phyloP scores from a whole-genome alignment of 805 yeast species.

The Starmerella floricola region DNA sequence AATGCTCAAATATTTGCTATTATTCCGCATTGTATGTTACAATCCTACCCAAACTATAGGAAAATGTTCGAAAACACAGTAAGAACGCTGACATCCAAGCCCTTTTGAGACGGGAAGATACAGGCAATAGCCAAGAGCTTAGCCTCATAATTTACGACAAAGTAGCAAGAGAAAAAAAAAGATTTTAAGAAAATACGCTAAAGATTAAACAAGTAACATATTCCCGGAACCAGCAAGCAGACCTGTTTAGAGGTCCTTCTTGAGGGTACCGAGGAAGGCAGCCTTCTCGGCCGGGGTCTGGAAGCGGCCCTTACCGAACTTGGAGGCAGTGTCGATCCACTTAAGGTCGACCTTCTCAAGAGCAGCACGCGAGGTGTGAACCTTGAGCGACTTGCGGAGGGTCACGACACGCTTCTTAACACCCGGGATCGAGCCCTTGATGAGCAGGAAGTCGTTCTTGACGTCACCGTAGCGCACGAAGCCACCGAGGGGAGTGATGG shows the following conservation, averaged over 20 bases:
- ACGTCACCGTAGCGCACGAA: constrained; percentile 98
- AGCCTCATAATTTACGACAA: too few species aligned
- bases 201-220: too few species aligned
- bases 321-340: constrained; percentile 99
- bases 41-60: too few species aligned
- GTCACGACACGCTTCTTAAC: constrained; percentile 98
- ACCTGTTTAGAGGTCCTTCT: constrained; percentile 86
- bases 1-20: too few species aligned
- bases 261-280: constrained; percentile 98
- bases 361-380: constrained; percentile 96
- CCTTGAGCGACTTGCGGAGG: constrained; percentile 95
- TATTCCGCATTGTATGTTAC: too few species aligned
- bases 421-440: constrained; percentile 99
- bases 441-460: constrained; percentile 92
- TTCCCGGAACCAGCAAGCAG: not conserved
- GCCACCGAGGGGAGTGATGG: constrained; percentile 99
- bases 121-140: too few species aligned
- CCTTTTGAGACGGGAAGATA: too few species aligned
- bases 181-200: too few species aligned
- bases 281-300: constrained; percentile 99
- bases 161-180: too few species aligned
- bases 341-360: constrained; percentile 91
- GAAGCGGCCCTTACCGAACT: constrained; percentile 99
- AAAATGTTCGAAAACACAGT: too few species aligned
- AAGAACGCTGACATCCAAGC: too few species aligned